Evolutionary conservation across 495 filamentous ascomycete genomes (phyloP), one percentile per base, ranked within the genome.

Genomic region (Tricharina praecox): DNA sequence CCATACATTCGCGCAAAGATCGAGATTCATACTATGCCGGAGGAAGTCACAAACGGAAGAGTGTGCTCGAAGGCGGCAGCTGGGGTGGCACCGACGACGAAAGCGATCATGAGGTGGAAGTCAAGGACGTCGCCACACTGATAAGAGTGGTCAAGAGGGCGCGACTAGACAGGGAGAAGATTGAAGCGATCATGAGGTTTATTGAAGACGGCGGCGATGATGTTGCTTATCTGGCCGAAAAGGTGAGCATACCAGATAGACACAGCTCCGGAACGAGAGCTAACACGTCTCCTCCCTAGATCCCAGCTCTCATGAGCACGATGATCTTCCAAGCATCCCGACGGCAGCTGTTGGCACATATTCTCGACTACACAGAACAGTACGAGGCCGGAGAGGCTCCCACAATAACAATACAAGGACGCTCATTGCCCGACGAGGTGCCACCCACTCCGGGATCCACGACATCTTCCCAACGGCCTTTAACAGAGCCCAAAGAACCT

Each of bases 301-400:
- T 96, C 66, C 81, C 81, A 20, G 73, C 80, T 18, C 83, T 96
- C 53, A 87, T 95, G 81, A 60, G 72, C 1, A 64, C 78, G 50
- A 85, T 96, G 63, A 70, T 96, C 34, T 96, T 93, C 62, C 88
- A 96, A 63, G 73, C 78, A 16, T 93, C 86, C 0, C 75, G 86
- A 25, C 74, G 82, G 54, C 77, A 82, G 43, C 70, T 96, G 2
- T 66, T 93, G 8, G 65, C 72, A 0, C 67, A 72, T 39, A 65
- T 99, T n/a, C 70, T 77, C 36, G 58, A 38, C 3, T 51, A 50
- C 16, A 30, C 43, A 3, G 50, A 38, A 30, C 21, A 40, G 8
- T 46, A 44, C 19, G 48, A 48, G 10, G 16, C 23, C 15, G 38
- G 15, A 23, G 8, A 23, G 9, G 13, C 20, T 38, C 10, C 19